Percentiles rank a stretch among this genome's conserved stretches.
These are phyloP conservation scores for Talaromyces sp. DNA, from an alignment of 2,329 filamentous ascomycete species.

Conservation along the genomic window DNA sequence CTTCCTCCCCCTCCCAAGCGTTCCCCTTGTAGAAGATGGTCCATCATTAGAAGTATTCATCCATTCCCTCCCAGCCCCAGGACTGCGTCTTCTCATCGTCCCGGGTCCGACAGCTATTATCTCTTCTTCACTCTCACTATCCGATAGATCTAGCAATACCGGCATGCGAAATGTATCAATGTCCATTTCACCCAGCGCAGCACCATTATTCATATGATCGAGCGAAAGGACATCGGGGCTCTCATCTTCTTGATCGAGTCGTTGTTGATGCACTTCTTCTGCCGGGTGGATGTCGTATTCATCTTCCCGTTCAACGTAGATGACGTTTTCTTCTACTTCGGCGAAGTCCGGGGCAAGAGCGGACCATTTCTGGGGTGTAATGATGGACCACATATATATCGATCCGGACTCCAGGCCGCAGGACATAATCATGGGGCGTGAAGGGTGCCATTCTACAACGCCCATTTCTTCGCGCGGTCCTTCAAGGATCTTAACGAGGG, in stretches of 20 bases:
- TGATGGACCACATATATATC: conserved; percentile 94
- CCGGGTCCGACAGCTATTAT: conserved; percentile 64
- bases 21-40: conserved; percentile 12
- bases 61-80: conserved; percentile 67
- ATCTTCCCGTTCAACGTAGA: conserved; percentile 92
- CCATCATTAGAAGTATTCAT: conserved; percentile 47
- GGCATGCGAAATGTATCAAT: conserved; percentile 78
- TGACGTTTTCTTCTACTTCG: conserved; percentile 96
- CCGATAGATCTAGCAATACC: conserved; percentile 84
- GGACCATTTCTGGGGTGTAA: conserved; percentile 94
- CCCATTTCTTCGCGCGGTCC: conserved; percentile 95
- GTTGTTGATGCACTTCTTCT: conserved; percentile 87
- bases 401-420: conserved; percentile 89
- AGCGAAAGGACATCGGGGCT: conserved; percentile 84
- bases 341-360: conserved; percentile 94
- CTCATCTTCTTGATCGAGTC: conserved; percentile 88
- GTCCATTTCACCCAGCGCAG: conserved; percentile 54
- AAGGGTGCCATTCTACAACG: conserved; percentile 95
- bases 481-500: conserved; percentile 92
- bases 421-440: conserved; percentile 78
- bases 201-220: conserved; percentile 48
- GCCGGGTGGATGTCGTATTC: conserved; percentile 97
- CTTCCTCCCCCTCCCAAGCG: conserved; percentile 10
- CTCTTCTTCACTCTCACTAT: conserved; percentile 95
- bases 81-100: conserved; percentile 82